Evolutionary conservation across 31 red algal species (phyloP).

Genomic region (Pterothamnion heteromorphum): DNA sequence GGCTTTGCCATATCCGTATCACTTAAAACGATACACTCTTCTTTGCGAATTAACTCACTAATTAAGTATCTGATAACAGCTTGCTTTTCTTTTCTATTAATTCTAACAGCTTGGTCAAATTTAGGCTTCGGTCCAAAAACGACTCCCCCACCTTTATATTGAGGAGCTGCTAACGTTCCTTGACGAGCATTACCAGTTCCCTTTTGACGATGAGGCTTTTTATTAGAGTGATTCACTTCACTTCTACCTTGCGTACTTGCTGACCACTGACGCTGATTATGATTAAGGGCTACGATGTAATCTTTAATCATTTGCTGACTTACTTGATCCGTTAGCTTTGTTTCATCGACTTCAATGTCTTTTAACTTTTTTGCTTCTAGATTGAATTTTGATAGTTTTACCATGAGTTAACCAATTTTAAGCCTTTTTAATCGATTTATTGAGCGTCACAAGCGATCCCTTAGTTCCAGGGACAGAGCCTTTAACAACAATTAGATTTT

Average conservation of each 20-base stretch:
- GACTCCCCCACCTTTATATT: background rate
- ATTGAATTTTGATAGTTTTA: background rate
- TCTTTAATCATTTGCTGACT: background rate
- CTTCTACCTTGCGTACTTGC: background rate
- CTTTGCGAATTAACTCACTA: no score
- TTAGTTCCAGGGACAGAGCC: slow-evolving; percentile 1
- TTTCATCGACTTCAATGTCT: background rate
- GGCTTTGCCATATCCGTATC: no score
- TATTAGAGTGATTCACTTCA: background rate
- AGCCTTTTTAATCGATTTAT: background rate
- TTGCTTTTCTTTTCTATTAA: no score
- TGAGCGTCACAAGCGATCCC: background rate
- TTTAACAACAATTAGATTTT: slow-evolving; percentile 10
- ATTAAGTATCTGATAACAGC: no score
- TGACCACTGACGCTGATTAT: background rate
- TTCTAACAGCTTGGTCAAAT: background rate
- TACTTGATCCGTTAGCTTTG: background rate
- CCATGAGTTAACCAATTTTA: background rate
- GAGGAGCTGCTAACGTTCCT: background rate
- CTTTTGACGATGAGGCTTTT: background rate
- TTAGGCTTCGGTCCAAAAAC: slow-evolving; percentile 17
- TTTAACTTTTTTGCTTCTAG: background rate
- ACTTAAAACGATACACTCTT: no score
- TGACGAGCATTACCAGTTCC: background rate
- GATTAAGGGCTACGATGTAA: background rate